A percentile compares a stretch with the other conserved stretches of the same genome.
These are phyloP conservation scores for Tieghemiomyces parasiticus DNA, from an alignment of 192 early-diverging fungal genomes.

Conservation along the genomic window DNA sequence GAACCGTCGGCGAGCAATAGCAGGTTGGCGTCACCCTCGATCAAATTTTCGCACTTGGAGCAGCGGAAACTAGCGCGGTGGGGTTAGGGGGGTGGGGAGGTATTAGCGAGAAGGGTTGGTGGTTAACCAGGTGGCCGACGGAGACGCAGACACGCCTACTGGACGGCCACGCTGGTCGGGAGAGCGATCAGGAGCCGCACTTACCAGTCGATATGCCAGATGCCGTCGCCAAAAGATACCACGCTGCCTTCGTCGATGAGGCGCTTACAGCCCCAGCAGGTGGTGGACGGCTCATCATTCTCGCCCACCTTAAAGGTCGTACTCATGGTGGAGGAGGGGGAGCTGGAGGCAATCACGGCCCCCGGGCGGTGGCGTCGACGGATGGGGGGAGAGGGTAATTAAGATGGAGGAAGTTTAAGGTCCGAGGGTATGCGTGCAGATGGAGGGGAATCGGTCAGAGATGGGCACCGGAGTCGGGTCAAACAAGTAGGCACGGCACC, in stretches of 20 bases:
- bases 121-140: not conserved
- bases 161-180: not conserved
- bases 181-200: constrained; percentile 5
- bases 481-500: too few species aligned
- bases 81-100: not conserved
- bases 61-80: constrained; percentile 49
- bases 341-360: too few species aligned
- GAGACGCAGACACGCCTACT: not conserved
- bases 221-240: constrained; percentile 62
- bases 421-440: not conserved
- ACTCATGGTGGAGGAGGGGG: constrained; percentile 2
- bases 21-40: constrained; percentile 62
- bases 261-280: constrained; percentile 50
- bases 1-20: constrained; percentile 62
- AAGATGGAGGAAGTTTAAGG: not conserved
- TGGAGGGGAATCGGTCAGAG: too few species aligned
- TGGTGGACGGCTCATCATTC: constrained; percentile 30
- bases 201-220: constrained; percentile 75
- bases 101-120: not conserved
- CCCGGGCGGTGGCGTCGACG: too few species aligned
- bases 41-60: constrained; percentile 52
- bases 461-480: not conserved
- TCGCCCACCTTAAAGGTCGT: not conserved
- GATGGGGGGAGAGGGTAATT: not conserved
- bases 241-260: constrained; percentile 62